Conservation (phyloP, 257 asterid species). For the Solanum etuberosum region DNA sequence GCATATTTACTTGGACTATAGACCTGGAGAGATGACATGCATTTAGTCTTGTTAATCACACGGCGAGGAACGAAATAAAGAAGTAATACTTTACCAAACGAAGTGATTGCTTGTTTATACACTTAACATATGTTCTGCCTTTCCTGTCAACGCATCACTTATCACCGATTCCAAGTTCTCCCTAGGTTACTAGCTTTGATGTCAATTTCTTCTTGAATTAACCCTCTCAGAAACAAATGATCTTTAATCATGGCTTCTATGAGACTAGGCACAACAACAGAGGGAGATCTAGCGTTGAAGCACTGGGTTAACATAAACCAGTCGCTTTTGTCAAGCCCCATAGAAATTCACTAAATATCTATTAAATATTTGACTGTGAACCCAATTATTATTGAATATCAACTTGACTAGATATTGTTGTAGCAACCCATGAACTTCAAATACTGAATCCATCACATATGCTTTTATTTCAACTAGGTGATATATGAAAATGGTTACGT, state of each 20-base stretch:
- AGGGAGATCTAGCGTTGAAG: not conserved
- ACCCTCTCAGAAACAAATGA: not conserved
- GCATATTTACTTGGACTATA: conserved; percentile 6
- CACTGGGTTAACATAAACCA: not conserved
- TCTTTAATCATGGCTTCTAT: not conserved
- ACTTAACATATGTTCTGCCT: not conserved
- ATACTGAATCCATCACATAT: not conserved
- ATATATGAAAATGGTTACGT: not conserved
- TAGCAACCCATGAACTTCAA: not conserved
- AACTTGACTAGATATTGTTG: not conserved
- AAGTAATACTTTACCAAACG: not conserved
- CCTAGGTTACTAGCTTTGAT: not conserved
- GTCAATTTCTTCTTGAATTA: not conserved
- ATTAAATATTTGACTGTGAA: not conserved
- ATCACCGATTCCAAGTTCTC: not conserved
- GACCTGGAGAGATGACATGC: conserved; percentile 6
- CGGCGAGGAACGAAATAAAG: not conserved
- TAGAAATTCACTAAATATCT: not conserved
- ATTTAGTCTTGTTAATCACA: not conserved
- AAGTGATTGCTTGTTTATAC: not conserved
- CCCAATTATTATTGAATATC: not conserved
- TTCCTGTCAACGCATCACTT: not conserved
- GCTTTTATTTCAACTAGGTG: not conserved
- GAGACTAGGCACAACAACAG: not conserved
- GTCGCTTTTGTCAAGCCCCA: not conserved